Base-by-base conservation (phyloP, 2,329 filamentous ascomycete species). In the Diaporthe aspalathi region DNA sequence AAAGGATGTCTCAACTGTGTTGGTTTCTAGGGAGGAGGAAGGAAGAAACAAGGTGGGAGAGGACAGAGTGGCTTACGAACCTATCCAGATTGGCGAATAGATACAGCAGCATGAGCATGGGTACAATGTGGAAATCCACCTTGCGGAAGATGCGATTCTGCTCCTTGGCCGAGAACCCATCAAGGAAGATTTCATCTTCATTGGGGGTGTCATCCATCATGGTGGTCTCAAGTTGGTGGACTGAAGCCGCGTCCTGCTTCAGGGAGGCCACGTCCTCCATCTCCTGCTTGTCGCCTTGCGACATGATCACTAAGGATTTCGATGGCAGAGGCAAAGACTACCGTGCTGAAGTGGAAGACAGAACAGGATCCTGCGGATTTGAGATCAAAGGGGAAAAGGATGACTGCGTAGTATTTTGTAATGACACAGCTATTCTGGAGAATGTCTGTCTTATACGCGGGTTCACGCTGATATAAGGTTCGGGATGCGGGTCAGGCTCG, bases 71-170 rank as follows among this genome's bases (percentile, higher is more conserved):
- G 4, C 12, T 38, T 3, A 38, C 53, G 12, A 12, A 56, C 53
- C 53, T 56, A n/a, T 56, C 53, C 7, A 56, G 53, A 24, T 56
- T 56, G 53, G 53, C 53, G 53, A 56, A 56, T 5, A 56, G 12
- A 56, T 56, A 56, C 32, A 56, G 53, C 32, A 56, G 53, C 53
- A 56, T 38, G 5, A 56, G 53, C 53, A 56, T 56, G n/a, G 53
- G 53, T 2, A 56, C 53, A 6, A 56, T 56, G 8, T 56, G 53
- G 32, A 56, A 56, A 38, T 56, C 53, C 5, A 38, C 53, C 11
- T 56, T 56, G 11, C 53, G 53, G 53, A 56, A 56, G 53, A 56
- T 56, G 5, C 12, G n/a, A 3, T 56, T 56, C n/a, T 56, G 53
- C 53, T 56, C 53, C 32, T 56, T 38, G 32, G 53, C 32, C 32